Conservation (phyloP, 257 asterid species). For the Solanum infundibuliforme region DNA sequence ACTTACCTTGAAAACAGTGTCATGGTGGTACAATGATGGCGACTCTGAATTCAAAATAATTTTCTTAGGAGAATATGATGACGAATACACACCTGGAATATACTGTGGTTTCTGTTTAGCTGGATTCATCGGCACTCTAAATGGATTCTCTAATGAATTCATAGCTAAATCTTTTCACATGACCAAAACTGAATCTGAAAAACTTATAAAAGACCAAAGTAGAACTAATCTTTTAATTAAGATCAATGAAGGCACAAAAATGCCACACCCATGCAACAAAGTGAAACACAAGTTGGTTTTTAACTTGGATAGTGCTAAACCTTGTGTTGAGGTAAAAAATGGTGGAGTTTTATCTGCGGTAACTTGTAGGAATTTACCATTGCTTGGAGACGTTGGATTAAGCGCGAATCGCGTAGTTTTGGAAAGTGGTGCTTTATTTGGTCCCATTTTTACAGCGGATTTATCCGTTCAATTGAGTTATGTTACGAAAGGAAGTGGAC, state of each 20-base stretch:
- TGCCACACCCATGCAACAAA: constrained; percentile 10
- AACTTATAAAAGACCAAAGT: constrained; percentile 20
- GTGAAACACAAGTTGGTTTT: not conserved
- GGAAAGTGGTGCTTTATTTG: not conserved
- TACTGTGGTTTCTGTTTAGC: constrained; percentile 21
- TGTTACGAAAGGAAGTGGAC: constrained; percentile 24
- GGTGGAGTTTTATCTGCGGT: not conserved
- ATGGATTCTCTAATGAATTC: constrained; percentile 28
- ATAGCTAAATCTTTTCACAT: constrained; percentile 10
- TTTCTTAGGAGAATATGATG: constrained; percentile 5
- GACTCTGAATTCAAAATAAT: not conserved
- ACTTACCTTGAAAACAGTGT: not conserved
- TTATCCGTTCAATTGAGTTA: constrained; percentile 16
- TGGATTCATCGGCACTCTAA: constrained; percentile 19
- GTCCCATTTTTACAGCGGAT: constrained; percentile 15
- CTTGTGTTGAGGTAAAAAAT: not conserved
- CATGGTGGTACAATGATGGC: constrained; percentile 15
- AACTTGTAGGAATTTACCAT: constrained; percentile 2
- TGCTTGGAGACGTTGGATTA: constrained; percentile 13
- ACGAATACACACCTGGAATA: not conserved
- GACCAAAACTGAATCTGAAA: constrained; percentile 2
- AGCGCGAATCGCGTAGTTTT: constrained; percentile 15
- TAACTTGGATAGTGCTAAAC: not conserved
- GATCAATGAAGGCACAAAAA: not conserved
- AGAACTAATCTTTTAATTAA: not conserved